phyloP scores from a whole-genome alignment of 768 basidiomycete species.

The Agrocybe pediades region DNA sequence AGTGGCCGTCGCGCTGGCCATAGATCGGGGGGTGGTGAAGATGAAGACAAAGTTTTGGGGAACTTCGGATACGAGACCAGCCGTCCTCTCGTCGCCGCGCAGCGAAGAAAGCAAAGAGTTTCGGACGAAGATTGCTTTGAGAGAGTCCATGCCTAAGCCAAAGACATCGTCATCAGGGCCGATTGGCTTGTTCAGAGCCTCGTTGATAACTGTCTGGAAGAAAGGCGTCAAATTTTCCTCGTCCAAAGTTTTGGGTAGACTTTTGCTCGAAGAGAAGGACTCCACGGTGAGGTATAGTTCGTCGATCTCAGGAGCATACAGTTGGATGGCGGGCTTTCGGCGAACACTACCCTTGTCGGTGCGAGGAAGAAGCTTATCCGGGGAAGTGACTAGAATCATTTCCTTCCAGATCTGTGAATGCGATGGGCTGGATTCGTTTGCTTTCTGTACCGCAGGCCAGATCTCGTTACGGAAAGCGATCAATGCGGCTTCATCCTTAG shows the following conservation, averaged over 20 bases:
- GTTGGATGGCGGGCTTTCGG: constrained; percentile 40
- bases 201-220: background rate
- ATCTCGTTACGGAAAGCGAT: background rate
- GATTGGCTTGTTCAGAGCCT: background rate
- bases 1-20: background rate
- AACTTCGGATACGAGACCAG: background rate
- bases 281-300: constrained; percentile 1
- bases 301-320: constrained; percentile 49
- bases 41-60: background rate
- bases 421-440: constrained; percentile 41
- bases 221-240: background rate
- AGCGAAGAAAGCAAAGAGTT: background rate
- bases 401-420: constrained; percentile 53
- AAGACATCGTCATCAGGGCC: background rate
- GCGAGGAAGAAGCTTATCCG: constrained; percentile 41
- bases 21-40: background rate
- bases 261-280: background rate
- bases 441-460: constrained; percentile 37
- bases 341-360: constrained; percentile 50
- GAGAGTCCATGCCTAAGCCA: background rate
- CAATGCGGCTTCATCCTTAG: background rate
- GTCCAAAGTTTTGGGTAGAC: background rate
- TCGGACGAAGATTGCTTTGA: background rate
- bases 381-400: constrained; percentile 46
- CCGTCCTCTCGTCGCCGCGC: background rate